Conservation (phyloP, 192 early-diverging fungal species). For the Neocallimastix lanati region DNA sequence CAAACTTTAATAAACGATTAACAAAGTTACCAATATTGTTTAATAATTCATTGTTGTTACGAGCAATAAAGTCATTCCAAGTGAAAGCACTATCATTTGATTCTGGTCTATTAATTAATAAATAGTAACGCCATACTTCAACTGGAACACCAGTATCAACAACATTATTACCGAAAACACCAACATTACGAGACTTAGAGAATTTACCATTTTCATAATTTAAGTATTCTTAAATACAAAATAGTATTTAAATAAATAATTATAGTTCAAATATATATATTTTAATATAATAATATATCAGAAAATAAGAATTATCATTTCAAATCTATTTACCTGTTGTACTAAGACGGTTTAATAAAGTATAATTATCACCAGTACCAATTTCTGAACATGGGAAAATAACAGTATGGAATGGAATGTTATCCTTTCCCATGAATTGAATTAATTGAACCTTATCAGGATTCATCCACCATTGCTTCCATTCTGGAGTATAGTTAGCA, state of each 20-base stretch:
- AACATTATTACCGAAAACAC: conserved; percentile 94
- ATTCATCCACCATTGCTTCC: conserved; percentile 99
- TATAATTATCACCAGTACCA: conserved; percentile 78
- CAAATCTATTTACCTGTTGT: conserved; percentile 76
- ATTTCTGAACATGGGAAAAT: conserved; percentile 83
- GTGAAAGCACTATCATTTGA: conserved; percentile 76
- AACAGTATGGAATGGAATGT: conserved; percentile 96
- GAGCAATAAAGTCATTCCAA: conserved; percentile 79
- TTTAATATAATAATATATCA: too few species aligned
- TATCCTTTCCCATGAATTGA: conserved; percentile 99
- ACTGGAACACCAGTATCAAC: conserved; percentile 71
- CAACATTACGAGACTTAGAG: conserved; percentile 85
- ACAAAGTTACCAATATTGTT: conserved; percentile 95
- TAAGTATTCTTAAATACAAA: conserved; percentile 67
- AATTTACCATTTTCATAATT: conserved; percentile 95
- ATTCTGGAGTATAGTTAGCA: conserved; percentile 79
- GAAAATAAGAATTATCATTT: too few species aligned
- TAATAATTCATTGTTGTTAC: conserved; percentile 90
- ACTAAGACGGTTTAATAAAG: conserved; percentile 73
- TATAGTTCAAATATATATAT: too few species aligned
- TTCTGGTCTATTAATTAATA: conserved; percentile 83
- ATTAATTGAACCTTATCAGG: conserved; percentile 84
- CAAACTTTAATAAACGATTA: conserved; percentile 90
- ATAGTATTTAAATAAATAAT: too few species aligned
- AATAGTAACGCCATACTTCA: conserved; percentile 94